These are phyloP conservation scores for Uncinocarpus reesii DNA, from an alignment of 2,329 filamentous ascomycete species.

Conservation along the genomic window DNA sequence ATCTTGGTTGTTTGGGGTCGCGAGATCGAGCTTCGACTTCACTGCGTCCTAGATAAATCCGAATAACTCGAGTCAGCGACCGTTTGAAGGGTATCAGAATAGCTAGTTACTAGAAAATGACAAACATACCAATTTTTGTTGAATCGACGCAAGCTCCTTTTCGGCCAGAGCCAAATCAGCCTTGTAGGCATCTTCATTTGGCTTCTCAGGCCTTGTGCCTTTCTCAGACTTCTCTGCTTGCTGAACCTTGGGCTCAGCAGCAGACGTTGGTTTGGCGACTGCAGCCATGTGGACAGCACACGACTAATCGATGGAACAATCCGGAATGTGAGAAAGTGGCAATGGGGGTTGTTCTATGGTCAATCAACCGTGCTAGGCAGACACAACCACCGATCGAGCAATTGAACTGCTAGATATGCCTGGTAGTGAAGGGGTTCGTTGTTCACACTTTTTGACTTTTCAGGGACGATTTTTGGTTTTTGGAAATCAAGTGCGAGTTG, in stretches of 20 bases:
- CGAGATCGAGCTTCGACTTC: conserved; percentile 78
- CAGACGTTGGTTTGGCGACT: conserved; percentile 23
- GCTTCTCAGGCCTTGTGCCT: conserved; percentile 62
- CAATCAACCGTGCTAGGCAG: not conserved
- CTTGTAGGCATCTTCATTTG: conserved; percentile 78
- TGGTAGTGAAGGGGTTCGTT: conserved; percentile 6
- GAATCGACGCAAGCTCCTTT: conserved; percentile 70
- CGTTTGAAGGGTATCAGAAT: conserved; percentile 12
- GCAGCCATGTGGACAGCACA: conserved; percentile 32
- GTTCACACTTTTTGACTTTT: conserved; percentile 11
- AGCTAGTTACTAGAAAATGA: not conserved
- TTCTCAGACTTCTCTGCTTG: conserved; percentile 9
- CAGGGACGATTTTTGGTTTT: conserved; percentile 11
- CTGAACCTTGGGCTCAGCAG: conserved; percentile 30
- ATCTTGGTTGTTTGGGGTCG: conserved; percentile 70
- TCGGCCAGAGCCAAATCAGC: conserved; percentile 67
- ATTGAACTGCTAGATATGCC: not conserved
- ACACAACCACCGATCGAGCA: not conserved
- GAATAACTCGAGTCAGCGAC: not conserved
- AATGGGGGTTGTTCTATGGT: not conserved
- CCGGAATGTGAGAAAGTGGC: not conserved
- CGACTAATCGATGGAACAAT: conserved; percentile 20
- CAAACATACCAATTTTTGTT: conserved; percentile 55
- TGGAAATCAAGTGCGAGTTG: conserved; percentile 8
- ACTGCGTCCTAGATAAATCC: conserved; percentile 60